A percentile compares a stretch with the other conserved stretches of the same genome.
These are phyloP conservation scores for Triticum timopheevii DNA, from an alignment of 176 grass and related monocot species.

Conservation along the genomic window DNA sequence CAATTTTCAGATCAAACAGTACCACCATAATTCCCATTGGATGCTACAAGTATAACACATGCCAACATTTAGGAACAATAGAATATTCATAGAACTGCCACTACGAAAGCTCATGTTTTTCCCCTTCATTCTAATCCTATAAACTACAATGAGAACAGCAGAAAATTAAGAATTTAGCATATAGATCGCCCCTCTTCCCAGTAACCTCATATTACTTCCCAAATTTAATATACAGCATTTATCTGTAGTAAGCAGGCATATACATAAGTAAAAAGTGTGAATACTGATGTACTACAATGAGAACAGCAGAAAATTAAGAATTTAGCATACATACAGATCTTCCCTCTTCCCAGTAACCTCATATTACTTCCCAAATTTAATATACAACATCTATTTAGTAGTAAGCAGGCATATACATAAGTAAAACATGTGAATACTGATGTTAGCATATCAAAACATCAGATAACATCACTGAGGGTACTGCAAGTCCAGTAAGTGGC, in stretches of 20 bases:
- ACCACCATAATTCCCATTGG: conserved; percentile 10
- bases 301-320: not conserved
- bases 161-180: not conserved
- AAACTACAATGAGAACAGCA: not conserved
- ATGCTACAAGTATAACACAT: no score
- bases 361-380: not conserved
- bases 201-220: conserved; percentile 4
- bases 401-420: conserved; percentile 6
- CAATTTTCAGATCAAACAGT: conserved; percentile 20
- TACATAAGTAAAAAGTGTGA: not conserved
- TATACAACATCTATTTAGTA: not conserved
- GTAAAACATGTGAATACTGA: not conserved
- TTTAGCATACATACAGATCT: not conserved
- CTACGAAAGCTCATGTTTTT: not conserved
- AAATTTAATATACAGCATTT: not conserved
- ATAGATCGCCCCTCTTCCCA: not conserved
- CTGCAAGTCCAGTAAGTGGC: conserved; percentile 11
- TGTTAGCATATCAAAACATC: not conserved
- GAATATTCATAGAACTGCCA: not conserved
- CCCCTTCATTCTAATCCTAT: not conserved
- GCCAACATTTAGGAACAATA: no score
- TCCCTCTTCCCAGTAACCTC: not conserved
- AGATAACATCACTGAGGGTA: conserved; percentile 20
- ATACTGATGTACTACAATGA: conserved; percentile 1
- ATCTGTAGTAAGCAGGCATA: conserved; percentile 6